phyloP scores from a whole-genome alignment of 257 asterid species.

The Leptodermis oblonga region DNA sequence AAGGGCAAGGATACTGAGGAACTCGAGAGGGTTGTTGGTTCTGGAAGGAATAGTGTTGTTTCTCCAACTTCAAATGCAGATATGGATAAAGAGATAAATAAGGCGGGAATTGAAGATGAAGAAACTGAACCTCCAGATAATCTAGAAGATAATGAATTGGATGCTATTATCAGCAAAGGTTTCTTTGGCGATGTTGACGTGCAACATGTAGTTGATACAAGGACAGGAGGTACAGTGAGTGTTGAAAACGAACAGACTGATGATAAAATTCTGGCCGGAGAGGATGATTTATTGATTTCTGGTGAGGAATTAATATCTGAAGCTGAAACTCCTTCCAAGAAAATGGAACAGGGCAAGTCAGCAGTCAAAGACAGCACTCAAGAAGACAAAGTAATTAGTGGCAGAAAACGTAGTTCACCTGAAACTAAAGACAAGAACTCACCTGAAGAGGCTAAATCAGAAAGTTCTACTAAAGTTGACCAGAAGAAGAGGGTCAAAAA shows the following conservation, averaged over 20 bases:
- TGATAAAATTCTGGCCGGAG: constrained; percentile 3
- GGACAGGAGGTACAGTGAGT: constrained; percentile 16
- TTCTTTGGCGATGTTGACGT: constrained; percentile 22
- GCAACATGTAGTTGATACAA: constrained; percentile 20
- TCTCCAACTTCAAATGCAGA: constrained; percentile 23
- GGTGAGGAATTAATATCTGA: constrained; percentile 19
- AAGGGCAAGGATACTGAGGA: constrained; percentile 26
- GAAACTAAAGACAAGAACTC: constrained; percentile 26
- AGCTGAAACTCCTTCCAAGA: constrained; percentile 31
- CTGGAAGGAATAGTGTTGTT: constrained; percentile 26
- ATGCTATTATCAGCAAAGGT: constrained; percentile 15
- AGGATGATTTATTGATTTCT: constrained; percentile 25
- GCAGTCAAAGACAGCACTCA: constrained; percentile 24
- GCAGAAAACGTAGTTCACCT: constrained; percentile 39
- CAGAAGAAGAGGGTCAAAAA: constrained; percentile 14
- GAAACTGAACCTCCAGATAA: constrained; percentile 47
- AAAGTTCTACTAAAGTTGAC: constrained; percentile 26
- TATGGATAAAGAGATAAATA: constrained; percentile 6
- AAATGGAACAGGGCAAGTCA: constrained; percentile 24
- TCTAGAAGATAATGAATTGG: constrained; percentile 21
- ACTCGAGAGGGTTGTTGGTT: constrained; percentile 11
- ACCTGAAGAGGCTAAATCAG: constrained; percentile 14
- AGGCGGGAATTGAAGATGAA: constrained; percentile 27
- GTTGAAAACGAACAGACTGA: constrained; percentile 22
- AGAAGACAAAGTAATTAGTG: constrained; percentile 29